A percentile compares a stretch with the other conserved stretches of the same genome.
Conservation (phyloP, 1,284 basidiomycete species). For the Marasmius sp. region DNA sequence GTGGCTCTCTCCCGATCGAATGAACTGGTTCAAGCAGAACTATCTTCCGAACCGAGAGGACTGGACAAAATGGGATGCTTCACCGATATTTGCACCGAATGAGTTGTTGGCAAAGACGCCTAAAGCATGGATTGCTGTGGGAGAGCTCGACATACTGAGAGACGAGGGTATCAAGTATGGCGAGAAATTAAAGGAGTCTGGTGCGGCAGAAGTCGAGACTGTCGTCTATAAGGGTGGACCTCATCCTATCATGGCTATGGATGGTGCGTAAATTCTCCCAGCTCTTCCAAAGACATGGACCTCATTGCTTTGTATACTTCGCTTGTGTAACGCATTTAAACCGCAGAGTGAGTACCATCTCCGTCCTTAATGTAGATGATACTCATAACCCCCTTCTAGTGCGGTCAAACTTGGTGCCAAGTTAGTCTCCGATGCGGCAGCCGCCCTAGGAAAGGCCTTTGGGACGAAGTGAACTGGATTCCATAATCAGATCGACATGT, state of each 20-base stretch:
- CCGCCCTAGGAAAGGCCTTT: slow-evolving; percentile 47
- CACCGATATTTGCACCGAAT: slow-evolving; percentile 66
- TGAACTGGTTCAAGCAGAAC: slow-evolving; percentile 72
- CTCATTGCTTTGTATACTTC: neutral
- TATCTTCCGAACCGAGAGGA: slow-evolving; percentile 65
- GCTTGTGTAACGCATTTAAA: slow-evolving; percentile 8
- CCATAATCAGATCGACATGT: no score
- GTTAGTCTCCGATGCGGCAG: slow-evolving; percentile 55
- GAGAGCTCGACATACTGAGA: slow-evolving; percentile 66
- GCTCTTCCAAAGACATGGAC: slow-evolving; percentile 9
- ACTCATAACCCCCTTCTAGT: slow-evolving; percentile 27
- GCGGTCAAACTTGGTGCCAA: slow-evolving; percentile 50
- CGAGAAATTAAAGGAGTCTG: slow-evolving; percentile 54
- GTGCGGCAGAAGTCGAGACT: slow-evolving; percentile 49
- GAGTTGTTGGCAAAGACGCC: slow-evolving; percentile 51
- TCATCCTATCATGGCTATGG: slow-evolving; percentile 72
- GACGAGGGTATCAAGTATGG: slow-evolving; percentile 70
- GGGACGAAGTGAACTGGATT: slow-evolving; percentile 5
- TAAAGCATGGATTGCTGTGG: slow-evolving; percentile 61
- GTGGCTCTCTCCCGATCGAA: slow-evolving; percentile 59
- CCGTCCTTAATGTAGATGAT: slow-evolving; percentile 1
- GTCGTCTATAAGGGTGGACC: slow-evolving; percentile 61
- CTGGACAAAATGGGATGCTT: slow-evolving; percentile 64
- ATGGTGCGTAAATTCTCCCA: slow-evolving; percentile 43
- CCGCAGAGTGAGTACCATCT: slow-evolving; percentile 2